These are phyloP conservation scores for Aplosporella prunicola DNA, from an alignment of 2,329 filamentous ascomycete species.

Conservation along the genomic window DNA sequence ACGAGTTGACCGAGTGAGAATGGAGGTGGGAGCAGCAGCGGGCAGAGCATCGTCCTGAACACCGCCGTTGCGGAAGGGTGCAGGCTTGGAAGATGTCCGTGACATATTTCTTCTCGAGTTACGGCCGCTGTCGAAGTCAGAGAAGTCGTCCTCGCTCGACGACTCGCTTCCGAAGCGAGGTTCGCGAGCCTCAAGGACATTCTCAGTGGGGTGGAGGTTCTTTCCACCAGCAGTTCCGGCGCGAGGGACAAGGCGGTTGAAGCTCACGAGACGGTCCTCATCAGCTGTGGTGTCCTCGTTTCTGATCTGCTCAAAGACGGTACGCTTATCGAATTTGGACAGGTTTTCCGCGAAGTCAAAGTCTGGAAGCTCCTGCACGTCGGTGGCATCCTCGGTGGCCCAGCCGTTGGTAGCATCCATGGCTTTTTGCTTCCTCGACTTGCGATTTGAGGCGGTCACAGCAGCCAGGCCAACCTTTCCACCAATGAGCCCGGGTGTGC, in stretches of 20 bases:
- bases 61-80: slow-evolving; percentile 31
- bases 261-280: slow-evolving; percentile 78
- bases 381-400: slow-evolving; percentile 92
- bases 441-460: slow-evolving; percentile 29
- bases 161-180: slow-evolving; percentile 22
- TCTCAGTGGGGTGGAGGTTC: slow-evolving; percentile 86
- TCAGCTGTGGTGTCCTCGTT: slow-evolving; percentile 85
- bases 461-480: slow-evolving; percentile 29
- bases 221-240: slow-evolving; percentile 57
- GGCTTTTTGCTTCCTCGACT: slow-evolving; percentile 39
- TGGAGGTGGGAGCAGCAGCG: slow-evolving; percentile 20
- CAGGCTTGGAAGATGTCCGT: slow-evolving; percentile 29
- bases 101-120: slow-evolving; percentile 32
- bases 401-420: slow-evolving; percentile 65
- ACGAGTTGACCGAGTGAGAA: slow-evolving; percentile 24
- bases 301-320: slow-evolving; percentile 83
- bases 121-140: slow-evolving; percentile 28
- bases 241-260: slow-evolving; percentile 56
- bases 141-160: slow-evolving; percentile 24
- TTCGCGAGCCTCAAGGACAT: slow-evolving; percentile 60
- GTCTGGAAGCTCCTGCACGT: slow-evolving; percentile 85
- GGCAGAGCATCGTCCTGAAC: slow-evolving; percentile 29
- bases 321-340: slow-evolving; percentile 89
- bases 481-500: slow-evolving; percentile 30
- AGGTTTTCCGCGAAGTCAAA: slow-evolving; percentile 88